Conservation (phyloP, 2,329 filamentous ascomycete genomes). For the Neurospora sp. region DNA sequence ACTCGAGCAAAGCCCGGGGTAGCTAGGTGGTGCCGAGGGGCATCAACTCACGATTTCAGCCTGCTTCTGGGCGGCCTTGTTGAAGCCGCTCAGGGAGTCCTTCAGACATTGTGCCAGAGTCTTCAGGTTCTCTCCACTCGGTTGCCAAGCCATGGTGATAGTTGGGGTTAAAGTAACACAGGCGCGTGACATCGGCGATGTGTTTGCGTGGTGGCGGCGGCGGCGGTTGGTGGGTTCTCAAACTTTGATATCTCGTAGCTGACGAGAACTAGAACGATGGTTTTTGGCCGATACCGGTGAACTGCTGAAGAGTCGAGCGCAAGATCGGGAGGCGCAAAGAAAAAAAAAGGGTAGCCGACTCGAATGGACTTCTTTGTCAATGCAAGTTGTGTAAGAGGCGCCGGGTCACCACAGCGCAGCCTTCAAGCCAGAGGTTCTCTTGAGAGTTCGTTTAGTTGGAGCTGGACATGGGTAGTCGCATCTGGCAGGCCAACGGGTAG, state of each 20-base stretch:
- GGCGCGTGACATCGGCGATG: neutral
- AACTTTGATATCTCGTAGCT: neutral
- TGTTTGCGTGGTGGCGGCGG: neutral
- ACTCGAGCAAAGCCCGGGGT: slow-evolving; percentile 2
- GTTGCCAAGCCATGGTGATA: slow-evolving; percentile 66
- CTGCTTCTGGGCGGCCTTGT: slow-evolving; percentile 73
- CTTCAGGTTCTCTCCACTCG: slow-evolving; percentile 72
- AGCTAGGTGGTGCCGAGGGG: slow-evolving; percentile 7
- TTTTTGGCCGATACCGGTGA: neutral
- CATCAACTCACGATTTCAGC: slow-evolving; percentile 64
- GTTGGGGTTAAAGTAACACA: slow-evolving; percentile 2
- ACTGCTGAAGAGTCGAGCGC: neutral
- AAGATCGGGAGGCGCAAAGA: neutral
- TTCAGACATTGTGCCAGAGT: slow-evolving; percentile 83
- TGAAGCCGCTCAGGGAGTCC: slow-evolving; percentile 81
- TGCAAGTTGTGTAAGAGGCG: neutral
- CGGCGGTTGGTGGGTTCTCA: neutral
- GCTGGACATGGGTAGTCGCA: slow-evolving; percentile 4
- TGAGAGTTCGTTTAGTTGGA: slow-evolving; percentile 1
- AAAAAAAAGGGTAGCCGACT: neutral
- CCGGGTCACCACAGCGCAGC: slow-evolving; percentile 2
- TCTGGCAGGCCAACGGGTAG: slow-evolving; percentile 1
- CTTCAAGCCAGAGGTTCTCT: neutral
- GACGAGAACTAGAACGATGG: neutral
- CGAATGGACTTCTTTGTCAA: neutral